These are phyloP conservation scores for Excoecaria agallocha DNA, from an alignment of 345 rosid species.

Conservation along the genomic window DNA sequence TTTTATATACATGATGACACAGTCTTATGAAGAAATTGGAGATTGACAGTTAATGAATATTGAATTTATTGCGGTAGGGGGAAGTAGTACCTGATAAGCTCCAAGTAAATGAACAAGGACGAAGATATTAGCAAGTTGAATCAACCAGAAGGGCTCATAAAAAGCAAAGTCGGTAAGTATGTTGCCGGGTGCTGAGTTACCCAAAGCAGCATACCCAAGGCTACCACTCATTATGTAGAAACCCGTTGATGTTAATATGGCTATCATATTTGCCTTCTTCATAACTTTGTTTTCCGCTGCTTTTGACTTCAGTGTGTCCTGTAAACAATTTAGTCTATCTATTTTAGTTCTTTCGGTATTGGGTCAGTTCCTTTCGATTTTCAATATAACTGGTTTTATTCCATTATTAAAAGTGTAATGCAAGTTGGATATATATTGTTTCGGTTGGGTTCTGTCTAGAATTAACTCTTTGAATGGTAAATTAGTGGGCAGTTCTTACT, in stretches of 20 bases:
- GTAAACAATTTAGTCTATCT: neutral
- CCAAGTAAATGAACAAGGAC: slow-evolving; percentile 16
- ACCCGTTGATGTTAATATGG: slow-evolving; percentile 7
- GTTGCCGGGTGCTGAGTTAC: slow-evolving; percentile 19
- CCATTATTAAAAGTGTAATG: no score
- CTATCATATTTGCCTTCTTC: slow-evolving; percentile 9
- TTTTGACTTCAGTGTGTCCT: slow-evolving; percentile 11
- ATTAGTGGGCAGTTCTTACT: neutral
- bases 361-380: no score
- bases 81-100: slow-evolving; percentile 14
- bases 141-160: slow-evolving; percentile 23
- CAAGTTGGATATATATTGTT: no score
- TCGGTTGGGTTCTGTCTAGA: no score
- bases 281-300: slow-evolving; percentile 9
- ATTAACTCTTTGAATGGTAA: neutral
- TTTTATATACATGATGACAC: no score
- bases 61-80: no score
- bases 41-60: no score
- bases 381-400: no score
- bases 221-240: slow-evolving; percentile 21
- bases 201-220: slow-evolving; percentile 27
- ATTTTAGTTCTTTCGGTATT: no score
- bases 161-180: slow-evolving; percentile 20
- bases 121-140: slow-evolving; percentile 22
- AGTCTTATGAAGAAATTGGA: no score